A percentile compares a stretch with the other conserved stretches of the same genome.
Evolutionary conservation across 2,329 filamentous ascomycete species (phyloP).

Genomic region (Dactylonectria estremocensis): DNA sequence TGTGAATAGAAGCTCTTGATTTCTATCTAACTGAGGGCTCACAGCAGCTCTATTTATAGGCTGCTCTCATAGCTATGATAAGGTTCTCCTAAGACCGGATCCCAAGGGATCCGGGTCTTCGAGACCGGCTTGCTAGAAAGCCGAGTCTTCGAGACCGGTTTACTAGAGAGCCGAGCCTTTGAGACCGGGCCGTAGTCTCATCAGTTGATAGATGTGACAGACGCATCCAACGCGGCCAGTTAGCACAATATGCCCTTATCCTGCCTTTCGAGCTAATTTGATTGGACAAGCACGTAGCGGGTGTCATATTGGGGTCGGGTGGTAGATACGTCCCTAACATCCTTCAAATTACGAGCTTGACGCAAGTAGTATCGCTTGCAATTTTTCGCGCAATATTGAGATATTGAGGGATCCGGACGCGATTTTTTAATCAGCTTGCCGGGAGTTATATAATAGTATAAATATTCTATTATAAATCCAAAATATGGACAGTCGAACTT

Average conservation of each 20-base stretch:
- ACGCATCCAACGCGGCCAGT: not conserved
- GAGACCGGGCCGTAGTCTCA: too few relatives aligned
- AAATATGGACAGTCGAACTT: not conserved
- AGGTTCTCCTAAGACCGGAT: too few relatives aligned
- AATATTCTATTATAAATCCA: not conserved
- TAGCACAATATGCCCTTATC: not conserved
- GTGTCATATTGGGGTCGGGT: not conserved
- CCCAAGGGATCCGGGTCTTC: too few relatives aligned
- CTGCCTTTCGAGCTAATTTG: not conserved
- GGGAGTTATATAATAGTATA: not conserved
- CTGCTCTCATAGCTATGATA: too few relatives aligned
- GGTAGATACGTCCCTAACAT: not conserved
- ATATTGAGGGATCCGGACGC: not conserved
- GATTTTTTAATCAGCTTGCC: not conserved
- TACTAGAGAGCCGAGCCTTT: too few relatives aligned
- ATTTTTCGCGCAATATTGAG: not conserved
- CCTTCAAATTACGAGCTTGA: not conserved
- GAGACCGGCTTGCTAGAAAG: too few relatives aligned
- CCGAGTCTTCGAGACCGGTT: too few relatives aligned
- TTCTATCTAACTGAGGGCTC: too few relatives aligned
- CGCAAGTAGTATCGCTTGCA: too few relatives aligned
- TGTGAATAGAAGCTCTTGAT: too few relatives aligned
- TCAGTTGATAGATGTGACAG: too few relatives aligned
- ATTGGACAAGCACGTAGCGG: not conserved
- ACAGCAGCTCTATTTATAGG: too few relatives aligned